Conservation (phyloP, 2,329 filamentous ascomycete species). For the Paraphaeosphaeria minitans region DNA sequence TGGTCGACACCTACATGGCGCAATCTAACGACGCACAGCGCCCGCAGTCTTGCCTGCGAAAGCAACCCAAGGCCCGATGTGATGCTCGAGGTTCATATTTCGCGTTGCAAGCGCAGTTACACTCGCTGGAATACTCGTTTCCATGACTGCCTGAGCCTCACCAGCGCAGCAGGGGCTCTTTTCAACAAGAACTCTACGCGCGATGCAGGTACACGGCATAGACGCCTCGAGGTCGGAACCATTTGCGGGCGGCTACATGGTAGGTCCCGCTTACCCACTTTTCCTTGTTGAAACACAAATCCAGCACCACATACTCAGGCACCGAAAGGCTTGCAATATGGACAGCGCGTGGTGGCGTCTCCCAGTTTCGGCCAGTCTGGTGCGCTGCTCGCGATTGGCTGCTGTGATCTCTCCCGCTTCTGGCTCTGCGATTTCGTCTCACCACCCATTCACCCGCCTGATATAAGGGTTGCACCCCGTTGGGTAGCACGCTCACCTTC, state of each 20-base stretch:
- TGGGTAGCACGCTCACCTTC: constrained; percentile 10
- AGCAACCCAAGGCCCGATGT: constrained; percentile 20
- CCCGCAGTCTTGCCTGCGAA: neutral
- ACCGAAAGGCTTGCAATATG: constrained; percentile 38
- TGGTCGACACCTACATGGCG: constrained; percentile 5
- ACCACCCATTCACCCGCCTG: constrained; percentile 32
- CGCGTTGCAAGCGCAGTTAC: constrained; percentile 17
- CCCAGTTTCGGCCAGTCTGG: constrained; percentile 38
- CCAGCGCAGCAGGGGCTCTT: neutral
- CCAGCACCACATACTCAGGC: constrained; percentile 38
- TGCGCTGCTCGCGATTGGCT: constrained; percentile 41
- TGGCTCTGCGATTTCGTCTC: constrained; percentile 37
- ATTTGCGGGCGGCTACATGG: constrained; percentile 42
- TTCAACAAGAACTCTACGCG: constrained; percentile 14
- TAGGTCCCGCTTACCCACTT: constrained; percentile 32
- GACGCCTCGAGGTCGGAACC: constrained; percentile 29
- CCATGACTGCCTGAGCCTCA: neutral
- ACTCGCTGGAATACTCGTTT: neutral
- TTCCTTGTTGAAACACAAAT: constrained; percentile 41
- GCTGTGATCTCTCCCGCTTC: constrained; percentile 30
- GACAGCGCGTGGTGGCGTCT: constrained; percentile 38
- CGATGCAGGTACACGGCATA: constrained; percentile 31
- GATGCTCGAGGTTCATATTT: constrained; percentile 28
- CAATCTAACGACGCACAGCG: neutral
- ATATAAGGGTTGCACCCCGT: constrained; percentile 32